These are phyloP conservation scores for Aspergillus caelatus DNA, from an alignment of 2,329 filamentous ascomycete species.

Conservation along the genomic window DNA sequence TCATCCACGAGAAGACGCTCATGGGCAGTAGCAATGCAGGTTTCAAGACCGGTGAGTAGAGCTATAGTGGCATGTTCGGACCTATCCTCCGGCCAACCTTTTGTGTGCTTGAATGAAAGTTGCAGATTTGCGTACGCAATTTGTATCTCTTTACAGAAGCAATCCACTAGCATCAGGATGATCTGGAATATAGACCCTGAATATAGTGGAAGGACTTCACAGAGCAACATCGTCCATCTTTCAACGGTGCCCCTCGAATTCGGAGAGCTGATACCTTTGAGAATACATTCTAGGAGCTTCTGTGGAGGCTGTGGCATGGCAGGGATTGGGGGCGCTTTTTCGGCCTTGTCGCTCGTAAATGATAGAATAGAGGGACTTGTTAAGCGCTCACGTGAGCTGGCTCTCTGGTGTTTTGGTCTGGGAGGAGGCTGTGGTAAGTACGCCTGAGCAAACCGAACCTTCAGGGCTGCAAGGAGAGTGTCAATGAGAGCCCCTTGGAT, in stretches of 20 bases:
- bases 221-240: conserved; percentile 86
- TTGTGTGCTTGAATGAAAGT: conserved; percentile 44
- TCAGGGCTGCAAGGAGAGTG: conserved; percentile 73
- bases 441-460: conserved; percentile 54
- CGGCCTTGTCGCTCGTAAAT: conserved; percentile 48
- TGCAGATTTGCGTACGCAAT: conserved; percentile 72
- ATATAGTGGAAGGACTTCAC: conserved; percentile 82
- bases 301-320: conserved; percentile 56
- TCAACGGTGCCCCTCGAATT: conserved; percentile 79
- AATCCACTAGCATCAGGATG: conserved; percentile 86
- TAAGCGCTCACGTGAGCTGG: conserved; percentile 42
- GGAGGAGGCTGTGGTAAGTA: conserved; percentile 35
- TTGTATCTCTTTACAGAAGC: conserved; percentile 77
- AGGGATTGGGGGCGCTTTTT: conserved; percentile 38
- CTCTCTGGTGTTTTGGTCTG: conserved; percentile 39
- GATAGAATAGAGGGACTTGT: conserved; percentile 48
- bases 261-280: conserved; percentile 75
- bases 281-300: conserved; percentile 76
- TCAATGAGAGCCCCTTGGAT: conserved; percentile 79
- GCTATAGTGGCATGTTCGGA: conserved; percentile 68
- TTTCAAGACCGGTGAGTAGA: conserved; percentile 91
- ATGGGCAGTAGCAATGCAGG: conserved; percentile 84
- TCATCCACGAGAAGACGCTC: conserved; percentile 79
- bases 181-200: conserved; percentile 85
- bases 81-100: conserved; percentile 45